phyloP scores from a whole-genome alignment of 495 filamentous ascomycete species.

The Neurospora tetrasperma region DNA sequence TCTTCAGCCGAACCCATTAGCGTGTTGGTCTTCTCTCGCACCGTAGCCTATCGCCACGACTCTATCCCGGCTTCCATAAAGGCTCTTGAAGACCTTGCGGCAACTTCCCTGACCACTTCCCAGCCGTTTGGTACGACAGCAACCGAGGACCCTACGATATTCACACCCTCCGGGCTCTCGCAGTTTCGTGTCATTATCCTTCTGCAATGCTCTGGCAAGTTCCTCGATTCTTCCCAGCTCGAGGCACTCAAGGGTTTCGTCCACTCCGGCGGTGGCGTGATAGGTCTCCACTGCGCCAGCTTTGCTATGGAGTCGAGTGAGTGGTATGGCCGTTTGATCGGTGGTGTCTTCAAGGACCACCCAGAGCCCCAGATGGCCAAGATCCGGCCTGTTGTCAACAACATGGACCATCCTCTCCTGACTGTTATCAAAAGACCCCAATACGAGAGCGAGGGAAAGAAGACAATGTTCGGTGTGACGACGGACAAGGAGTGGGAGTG shows the following conservation, averaged over 20 bases:
- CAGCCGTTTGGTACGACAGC: constrained; percentile 14
- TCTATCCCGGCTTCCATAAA: constrained; percentile 26
- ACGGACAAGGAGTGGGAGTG: constrained; percentile 2
- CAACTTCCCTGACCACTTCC: constrained; percentile 1
- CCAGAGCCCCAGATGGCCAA: constrained; percentile 22
- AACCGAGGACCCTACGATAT: constrained; percentile 24
- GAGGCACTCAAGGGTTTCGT: constrained; percentile 21
- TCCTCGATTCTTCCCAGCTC: constrained; percentile 22
- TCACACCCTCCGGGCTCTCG: constrained; percentile 16
- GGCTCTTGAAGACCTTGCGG: constrained; percentile 17
- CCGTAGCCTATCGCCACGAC: constrained; percentile 24
- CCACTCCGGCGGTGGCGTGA: constrained; percentile 23
- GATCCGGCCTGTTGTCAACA: constrained; percentile 10
- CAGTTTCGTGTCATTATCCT: constrained; percentile 25
- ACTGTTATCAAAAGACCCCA: constrained; percentile 6
- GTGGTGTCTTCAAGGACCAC: constrained; percentile 26
- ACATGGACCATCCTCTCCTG: constrained; percentile 18
- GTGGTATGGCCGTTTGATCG: constrained; percentile 28
- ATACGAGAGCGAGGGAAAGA: not conserved
- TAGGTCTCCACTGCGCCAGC: constrained; percentile 30
- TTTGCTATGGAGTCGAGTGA: constrained; percentile 16
- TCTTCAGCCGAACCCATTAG: constrained; percentile 3
- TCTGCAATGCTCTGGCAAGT: constrained; percentile 27
- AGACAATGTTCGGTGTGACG: not conserved
- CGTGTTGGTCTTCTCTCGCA: constrained; percentile 28